Conservation (phyloP, 495 filamentous ascomycete species). For the Neurospora tetraspora region DNA sequence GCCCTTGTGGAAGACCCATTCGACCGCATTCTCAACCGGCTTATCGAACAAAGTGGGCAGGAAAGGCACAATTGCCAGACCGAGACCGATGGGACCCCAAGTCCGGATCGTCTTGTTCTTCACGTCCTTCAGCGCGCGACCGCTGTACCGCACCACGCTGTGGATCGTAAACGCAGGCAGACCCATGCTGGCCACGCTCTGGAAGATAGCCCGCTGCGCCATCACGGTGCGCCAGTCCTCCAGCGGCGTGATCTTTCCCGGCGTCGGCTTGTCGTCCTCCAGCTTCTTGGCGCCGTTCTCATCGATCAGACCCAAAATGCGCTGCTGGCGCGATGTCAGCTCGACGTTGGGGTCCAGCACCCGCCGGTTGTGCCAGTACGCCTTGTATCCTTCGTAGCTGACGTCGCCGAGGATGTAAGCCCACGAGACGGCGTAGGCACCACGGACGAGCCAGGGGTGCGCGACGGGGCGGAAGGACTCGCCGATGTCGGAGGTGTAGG, state of each 20-base stretch:
- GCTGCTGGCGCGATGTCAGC: slow-evolving; percentile 30
- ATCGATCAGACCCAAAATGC: slow-evolving; percentile 23
- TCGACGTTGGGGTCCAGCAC: slow-evolving; percentile 39
- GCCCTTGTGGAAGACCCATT: slow-evolving; percentile 77
- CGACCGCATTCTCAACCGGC: slow-evolving; percentile 81
- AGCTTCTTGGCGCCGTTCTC: slow-evolving; percentile 6
- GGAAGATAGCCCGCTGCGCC: slow-evolving; percentile 83
- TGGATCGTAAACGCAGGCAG: slow-evolving; percentile 94
- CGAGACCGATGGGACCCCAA: slow-evolving; percentile 86
- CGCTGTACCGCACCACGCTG: slow-evolving; percentile 77
- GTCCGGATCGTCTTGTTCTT: slow-evolving; percentile 68
- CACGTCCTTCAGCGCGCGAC: slow-evolving; percentile 64
- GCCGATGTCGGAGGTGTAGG: slow-evolving; percentile 94
- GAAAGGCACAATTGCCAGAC: slow-evolving; percentile 78
- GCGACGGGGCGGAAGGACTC: slow-evolving; percentile 93
- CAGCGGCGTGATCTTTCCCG: slow-evolving; percentile 56
- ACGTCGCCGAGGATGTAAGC: slow-evolving; percentile 86
- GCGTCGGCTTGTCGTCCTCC: slow-evolving; percentile 6
- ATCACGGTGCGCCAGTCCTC: slow-evolving; percentile 90
- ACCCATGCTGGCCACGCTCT: slow-evolving; percentile 85
- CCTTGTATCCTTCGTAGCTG: slow-evolving; percentile 88
- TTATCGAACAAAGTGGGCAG: slow-evolving; percentile 86
- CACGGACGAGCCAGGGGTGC: slow-evolving; percentile 67
- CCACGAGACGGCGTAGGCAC: slow-evolving; percentile 90
- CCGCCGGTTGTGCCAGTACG: slow-evolving; percentile 72